phyloP scores from a whole-genome alignment of 2,329 filamentous ascomycete genomes.

The Nemania sp. region DNA sequence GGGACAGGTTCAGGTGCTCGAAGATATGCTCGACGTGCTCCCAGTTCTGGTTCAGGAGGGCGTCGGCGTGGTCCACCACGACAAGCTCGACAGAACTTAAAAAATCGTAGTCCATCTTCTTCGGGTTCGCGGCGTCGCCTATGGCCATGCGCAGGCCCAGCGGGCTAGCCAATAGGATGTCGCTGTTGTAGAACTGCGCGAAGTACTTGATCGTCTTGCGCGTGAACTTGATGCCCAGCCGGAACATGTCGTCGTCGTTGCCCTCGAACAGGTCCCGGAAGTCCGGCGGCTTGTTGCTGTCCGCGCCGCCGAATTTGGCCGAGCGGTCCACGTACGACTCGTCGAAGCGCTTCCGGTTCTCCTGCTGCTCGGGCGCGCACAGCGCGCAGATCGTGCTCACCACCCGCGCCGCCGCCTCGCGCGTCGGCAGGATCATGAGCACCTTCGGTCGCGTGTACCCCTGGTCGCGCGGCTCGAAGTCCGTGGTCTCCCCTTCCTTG shows the following conservation, averaged over 20 bases:
- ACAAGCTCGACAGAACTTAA: slow-evolving; percentile 91
- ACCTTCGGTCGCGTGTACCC: slow-evolving; percentile 95
- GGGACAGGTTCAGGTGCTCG: slow-evolving; percentile 86
- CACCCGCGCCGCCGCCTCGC: slow-evolving; percentile 79
- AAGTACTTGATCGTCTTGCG: slow-evolving; percentile 95
- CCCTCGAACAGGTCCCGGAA: slow-evolving; percentile 89
- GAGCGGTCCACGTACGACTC: slow-evolving; percentile 76
- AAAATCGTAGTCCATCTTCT: slow-evolving; percentile 81
- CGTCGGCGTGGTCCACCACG: slow-evolving; percentile 88
- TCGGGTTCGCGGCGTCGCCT: slow-evolving; percentile 70
- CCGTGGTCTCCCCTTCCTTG: slow-evolving; percentile 63
- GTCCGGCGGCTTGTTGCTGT: slow-evolving; percentile 83
- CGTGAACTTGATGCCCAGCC: slow-evolving; percentile 94
- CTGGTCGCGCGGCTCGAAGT: slow-evolving; percentile 83
- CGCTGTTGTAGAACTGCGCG: slow-evolving; percentile 92
- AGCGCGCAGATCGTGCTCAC: slow-evolving; percentile 76
- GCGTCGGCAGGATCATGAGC: slow-evolving; percentile 85
- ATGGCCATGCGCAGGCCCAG: slow-evolving; percentile 89
- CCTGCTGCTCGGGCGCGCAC: slow-evolving; percentile 84
- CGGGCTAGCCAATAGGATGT: slow-evolving; percentile 90
- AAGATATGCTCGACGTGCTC: slow-evolving; percentile 93
- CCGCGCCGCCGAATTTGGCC: slow-evolving; percentile 68
- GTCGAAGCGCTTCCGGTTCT: slow-evolving; percentile 90
- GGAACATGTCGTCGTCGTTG: slow-evolving; percentile 97
- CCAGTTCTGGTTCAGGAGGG: slow-evolving; percentile 97